A percentile compares a stretch with the other conserved stretches of the same genome.
phyloP scores from a whole-genome alignment of 306 rosid genomes.

The Dalbergia cultrata region DNA sequence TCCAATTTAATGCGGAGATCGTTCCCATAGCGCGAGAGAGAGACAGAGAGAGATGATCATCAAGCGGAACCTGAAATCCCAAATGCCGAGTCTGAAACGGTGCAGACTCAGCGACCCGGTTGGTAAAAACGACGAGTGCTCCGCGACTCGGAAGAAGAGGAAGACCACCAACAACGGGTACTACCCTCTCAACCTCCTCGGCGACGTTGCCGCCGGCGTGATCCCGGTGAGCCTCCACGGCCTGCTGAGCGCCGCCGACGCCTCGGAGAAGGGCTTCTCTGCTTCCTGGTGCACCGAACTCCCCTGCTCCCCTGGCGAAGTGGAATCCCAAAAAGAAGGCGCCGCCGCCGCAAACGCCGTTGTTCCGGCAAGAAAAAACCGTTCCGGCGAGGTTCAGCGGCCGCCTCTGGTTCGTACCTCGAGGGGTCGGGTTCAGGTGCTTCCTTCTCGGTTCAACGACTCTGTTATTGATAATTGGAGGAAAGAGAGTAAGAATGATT shows the following conservation, averaged over 20 bases:
- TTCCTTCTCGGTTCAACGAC: conserved; percentile 95
- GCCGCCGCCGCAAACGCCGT: conserved; percentile 29
- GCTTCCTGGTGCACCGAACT: conserved; percentile 76
- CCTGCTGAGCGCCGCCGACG: conserved; percentile 58
- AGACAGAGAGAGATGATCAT: conserved; percentile 81
- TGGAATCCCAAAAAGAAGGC: conserved; percentile 54
- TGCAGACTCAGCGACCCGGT: conserved; percentile 70
- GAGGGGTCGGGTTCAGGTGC: conserved; percentile 97
- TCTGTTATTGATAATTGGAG: conserved; percentile 98
- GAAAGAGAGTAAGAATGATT: conserved; percentile 72
- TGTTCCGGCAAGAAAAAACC: conserved; percentile 46
- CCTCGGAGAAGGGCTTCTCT: conserved; percentile 65
- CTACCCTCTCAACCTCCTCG: conserved; percentile 86
- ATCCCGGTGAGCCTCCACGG: conserved; percentile 82
- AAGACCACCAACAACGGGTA: conserved; percentile 70
- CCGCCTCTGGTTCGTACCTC: conserved; percentile 94
- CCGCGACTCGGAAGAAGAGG: conserved; percentile 75
- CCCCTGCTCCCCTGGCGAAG: conserved; percentile 65
- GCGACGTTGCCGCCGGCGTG: conserved; percentile 85
- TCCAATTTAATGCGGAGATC: conserved; percentile 54
- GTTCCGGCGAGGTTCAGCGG: conserved; percentile 62
- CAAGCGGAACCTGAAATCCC: conserved; percentile 91
- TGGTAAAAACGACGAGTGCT: conserved; percentile 78
- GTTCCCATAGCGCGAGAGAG: not conserved
- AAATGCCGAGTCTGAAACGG: conserved; percentile 98